Evolutionary conservation across 768 basidiomycete genomes (phyloP).

Genomic region (Phaffia australis): DNA sequence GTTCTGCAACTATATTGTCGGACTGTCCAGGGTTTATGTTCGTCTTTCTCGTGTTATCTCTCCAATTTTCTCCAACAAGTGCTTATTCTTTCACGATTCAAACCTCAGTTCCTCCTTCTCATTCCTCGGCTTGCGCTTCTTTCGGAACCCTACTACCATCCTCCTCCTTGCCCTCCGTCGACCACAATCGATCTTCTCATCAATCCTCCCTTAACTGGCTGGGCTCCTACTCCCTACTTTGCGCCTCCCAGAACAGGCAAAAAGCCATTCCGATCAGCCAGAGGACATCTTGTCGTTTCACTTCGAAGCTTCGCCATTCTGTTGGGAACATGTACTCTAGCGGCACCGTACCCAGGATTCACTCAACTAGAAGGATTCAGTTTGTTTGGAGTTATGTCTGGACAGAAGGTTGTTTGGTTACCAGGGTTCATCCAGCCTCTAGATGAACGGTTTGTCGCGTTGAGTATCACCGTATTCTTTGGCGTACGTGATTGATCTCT

Average conservation of each 20-base stretch:
- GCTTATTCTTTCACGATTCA: too few relatives aligned
- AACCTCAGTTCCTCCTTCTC: slow-evolving; percentile 11
- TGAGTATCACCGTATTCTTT: slow-evolving; percentile 4
- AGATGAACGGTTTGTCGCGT: background rate
- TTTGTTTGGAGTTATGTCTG: background rate
- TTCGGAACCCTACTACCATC: slow-evolving; percentile 12
- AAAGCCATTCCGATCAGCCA: slow-evolving; percentile 2
- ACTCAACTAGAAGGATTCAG: background rate
- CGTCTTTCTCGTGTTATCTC: too few relatives aligned
- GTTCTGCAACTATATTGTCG: too few relatives aligned
- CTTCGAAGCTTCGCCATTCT: background rate
- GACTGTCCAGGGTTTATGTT: too few relatives aligned
- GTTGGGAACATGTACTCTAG: background rate
- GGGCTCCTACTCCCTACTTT: slow-evolving; percentile 11
- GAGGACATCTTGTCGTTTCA: background rate
- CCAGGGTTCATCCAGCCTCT: background rate
- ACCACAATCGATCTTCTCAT: slow-evolving; percentile 20
- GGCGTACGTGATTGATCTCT: slow-evolving; percentile 3
- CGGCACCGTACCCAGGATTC: background rate
- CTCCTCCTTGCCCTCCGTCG: slow-evolving; percentile 7
- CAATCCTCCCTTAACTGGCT: slow-evolving; percentile 18
- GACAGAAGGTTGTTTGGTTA: background rate
- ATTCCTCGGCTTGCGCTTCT: slow-evolving; percentile 16
- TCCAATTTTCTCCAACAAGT: too few relatives aligned
- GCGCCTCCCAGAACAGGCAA: background rate